Percentiles rank a stretch among this genome's conserved stretches.
phyloP scores from a whole-genome alignment of 805 yeast genomes.

The Wickerhamomyces hampshirensis region DNA sequence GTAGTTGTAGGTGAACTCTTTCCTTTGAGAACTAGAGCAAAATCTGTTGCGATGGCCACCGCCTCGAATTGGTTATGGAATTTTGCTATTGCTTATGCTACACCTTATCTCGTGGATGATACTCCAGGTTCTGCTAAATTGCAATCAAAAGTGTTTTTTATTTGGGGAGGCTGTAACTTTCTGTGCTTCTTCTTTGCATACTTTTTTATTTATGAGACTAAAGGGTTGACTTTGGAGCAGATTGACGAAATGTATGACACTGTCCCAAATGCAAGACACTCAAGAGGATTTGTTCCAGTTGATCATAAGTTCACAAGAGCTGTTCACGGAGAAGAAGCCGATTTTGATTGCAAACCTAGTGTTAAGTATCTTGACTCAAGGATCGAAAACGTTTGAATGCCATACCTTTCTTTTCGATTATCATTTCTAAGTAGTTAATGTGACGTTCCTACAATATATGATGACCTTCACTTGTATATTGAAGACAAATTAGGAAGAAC shows the following conservation, averaged over 20 bases:
- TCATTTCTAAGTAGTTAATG: too few relatives aligned
- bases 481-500: too few relatives aligned
- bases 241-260: conserved; percentile 52
- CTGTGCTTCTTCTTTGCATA: conserved; percentile 52
- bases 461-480: too few relatives aligned
- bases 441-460: too few relatives aligned
- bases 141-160: conserved; percentile 61
- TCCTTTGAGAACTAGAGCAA: conserved; percentile 70
- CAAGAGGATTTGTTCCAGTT: conserved; percentile 26
- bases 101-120: conserved; percentile 64
- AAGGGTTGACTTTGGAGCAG: conserved; percentile 63
- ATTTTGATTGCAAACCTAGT: too few relatives aligned
- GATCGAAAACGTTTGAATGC: too few relatives aligned
- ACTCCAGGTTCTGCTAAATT: conserved; percentile 59
- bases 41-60: conserved; percentile 63
- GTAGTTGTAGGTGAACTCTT: conserved; percentile 54
- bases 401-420: too few relatives aligned
- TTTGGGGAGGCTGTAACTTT: conserved; percentile 69
- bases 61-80: conserved; percentile 80
- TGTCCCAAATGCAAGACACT: conserved; percentile 30
- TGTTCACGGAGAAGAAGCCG: not conserved
- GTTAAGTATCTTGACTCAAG: too few relatives aligned
- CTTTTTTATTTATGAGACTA: conserved; percentile 58
- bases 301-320: conserved; percentile 27
- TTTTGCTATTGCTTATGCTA: conserved; percentile 67